Conservation (phyloP, 306 rosid genomes). For the Corylus heterophylla region DNA sequence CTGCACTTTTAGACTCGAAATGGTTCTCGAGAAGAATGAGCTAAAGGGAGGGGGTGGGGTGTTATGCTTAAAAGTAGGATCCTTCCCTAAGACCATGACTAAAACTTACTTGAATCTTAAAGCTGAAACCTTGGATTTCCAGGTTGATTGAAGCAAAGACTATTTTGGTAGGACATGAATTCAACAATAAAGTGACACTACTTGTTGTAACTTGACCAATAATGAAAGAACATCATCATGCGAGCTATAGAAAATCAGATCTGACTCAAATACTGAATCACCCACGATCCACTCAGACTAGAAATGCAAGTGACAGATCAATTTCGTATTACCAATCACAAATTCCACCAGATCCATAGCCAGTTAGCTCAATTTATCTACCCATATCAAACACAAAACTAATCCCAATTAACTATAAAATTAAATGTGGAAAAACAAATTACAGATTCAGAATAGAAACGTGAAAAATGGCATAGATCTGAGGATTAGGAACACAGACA, state of each 20-base stretch:
- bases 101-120: neutral
- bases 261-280: constrained; percentile 29
- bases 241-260: constrained; percentile 33
- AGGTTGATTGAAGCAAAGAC: neutral
- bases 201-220: constrained; percentile 15
- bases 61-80: neutral
- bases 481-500: neutral
- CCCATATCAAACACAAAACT: constrained; percentile 5
- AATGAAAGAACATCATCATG: constrained; percentile 12
- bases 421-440: neutral
- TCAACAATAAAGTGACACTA: constrained; percentile 2
- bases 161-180: neutral
- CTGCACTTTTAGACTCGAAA: neutral
- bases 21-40: neutral
- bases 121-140: neutral
- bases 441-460: constrained; percentile 21
- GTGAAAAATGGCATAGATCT: constrained; percentile 46
- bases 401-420: neutral
- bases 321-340: neutral
- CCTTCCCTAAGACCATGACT: neutral
- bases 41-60: neutral
- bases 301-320: constrained; percentile 31
- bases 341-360: constrained; percentile 41
- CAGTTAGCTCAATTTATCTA: constrained; percentile 11
- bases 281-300: constrained; percentile 1